Conservation (phyloP, 2,329 filamentous ascomycete species). For the Aspergillus sp. region DNA sequence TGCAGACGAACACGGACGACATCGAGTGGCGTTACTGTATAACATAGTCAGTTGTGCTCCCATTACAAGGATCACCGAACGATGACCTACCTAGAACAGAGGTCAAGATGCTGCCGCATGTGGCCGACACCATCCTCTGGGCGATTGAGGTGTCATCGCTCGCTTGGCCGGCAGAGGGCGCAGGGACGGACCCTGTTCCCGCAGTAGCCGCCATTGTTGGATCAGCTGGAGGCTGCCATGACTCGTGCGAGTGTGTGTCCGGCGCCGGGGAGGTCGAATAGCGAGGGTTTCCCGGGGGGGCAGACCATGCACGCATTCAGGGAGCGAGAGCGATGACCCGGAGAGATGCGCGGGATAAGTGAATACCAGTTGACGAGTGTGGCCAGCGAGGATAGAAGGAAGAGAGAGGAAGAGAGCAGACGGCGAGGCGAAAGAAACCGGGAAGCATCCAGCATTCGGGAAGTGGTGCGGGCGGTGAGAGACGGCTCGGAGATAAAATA, state of each 20-base stretch:
- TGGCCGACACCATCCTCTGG: conserved; percentile 93
- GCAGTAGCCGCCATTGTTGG: conserved; percentile 24
- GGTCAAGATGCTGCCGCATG: conserved; percentile 80
- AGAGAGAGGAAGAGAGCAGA: neutral
- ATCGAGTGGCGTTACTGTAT: conserved; percentile 83
- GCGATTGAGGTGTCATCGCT: conserved; percentile 58
- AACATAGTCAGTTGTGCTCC: neutral
- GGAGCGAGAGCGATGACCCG: too few relatives aligned
- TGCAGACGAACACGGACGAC: conserved; percentile 93
- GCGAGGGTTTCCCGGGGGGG: too few relatives aligned
- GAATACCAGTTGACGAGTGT: too few relatives aligned
- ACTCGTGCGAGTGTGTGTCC: too few relatives aligned
- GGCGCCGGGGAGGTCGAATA: too few relatives aligned
- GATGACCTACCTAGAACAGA: conserved; percentile 67
- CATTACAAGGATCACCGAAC: neutral
- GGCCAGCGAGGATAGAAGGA: too few relatives aligned
- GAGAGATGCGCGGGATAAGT: too few relatives aligned
- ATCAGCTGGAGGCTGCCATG: conserved; percentile 25
- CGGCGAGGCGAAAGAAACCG: too few relatives aligned
- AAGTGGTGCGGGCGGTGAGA: neutral
- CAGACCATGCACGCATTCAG: too few relatives aligned
- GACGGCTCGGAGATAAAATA: neutral
- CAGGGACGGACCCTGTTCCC: conserved; percentile 14
- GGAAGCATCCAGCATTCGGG: neutral
- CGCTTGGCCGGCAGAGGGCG: conserved; percentile 9